Evolutionary conservation across 768 basidiomycete species (phyloP).

Genomic region (Clitopilus passeckerianus): DNA sequence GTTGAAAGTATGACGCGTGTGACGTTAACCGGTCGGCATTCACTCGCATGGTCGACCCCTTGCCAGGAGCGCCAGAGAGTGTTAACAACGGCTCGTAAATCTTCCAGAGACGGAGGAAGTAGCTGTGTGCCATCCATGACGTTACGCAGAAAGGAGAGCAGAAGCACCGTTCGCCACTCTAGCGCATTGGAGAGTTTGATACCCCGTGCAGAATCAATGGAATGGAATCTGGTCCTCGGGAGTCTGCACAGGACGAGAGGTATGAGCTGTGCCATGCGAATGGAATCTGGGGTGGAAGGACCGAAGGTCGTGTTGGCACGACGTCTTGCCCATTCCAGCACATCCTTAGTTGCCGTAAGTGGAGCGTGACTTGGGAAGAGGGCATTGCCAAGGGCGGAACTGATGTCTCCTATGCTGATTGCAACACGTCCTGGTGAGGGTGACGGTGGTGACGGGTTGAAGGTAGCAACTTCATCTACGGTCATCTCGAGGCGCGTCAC

Average conservation of each 20-base stretch:
- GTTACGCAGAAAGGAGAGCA: neutral
- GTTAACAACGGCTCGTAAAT: slow-evolving; percentile 20
- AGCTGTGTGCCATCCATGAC: neutral
- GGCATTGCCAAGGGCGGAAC: neutral
- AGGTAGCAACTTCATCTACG: neutral
- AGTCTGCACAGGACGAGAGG: neutral
- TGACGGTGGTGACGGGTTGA: too few relatives aligned
- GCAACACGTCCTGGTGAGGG: neutral
- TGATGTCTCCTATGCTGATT: neutral
- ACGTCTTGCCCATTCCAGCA: neutral
- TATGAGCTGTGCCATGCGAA: neutral
- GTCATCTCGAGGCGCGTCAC: slow-evolving; percentile 20
- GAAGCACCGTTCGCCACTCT: slow-evolving; percentile 4
- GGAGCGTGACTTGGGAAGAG: neutral
- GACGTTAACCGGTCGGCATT: slow-evolving; percentile 16
- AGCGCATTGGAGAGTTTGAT: neutral
- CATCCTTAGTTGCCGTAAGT: neutral
- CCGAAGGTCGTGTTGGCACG: neutral
- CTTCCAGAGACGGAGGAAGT: neutral
- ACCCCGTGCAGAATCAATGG: neutral
- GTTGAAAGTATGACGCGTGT: slow-evolving; percentile 33
- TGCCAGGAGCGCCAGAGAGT: slow-evolving; percentile 40
- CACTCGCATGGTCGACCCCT: slow-evolving; percentile 5
- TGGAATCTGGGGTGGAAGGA: neutral
- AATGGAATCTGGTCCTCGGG: neutral